These are phyloP conservation scores for Crithidia sp. DNA, from an alignment of 208 protist species.

Conservation along the genomic window DNA sequence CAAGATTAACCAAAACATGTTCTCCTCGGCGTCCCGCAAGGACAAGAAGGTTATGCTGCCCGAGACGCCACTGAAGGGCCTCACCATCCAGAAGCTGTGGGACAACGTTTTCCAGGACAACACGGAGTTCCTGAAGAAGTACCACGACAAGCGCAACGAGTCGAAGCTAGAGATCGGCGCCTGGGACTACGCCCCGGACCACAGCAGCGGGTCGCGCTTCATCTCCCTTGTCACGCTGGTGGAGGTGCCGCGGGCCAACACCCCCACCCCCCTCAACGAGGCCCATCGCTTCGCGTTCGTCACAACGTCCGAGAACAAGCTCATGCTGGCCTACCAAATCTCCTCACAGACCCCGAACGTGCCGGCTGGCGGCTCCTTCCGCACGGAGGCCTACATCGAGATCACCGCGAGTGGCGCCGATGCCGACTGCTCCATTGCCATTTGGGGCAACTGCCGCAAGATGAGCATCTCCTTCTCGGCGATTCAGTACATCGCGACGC, in stretches of 20 bases:
- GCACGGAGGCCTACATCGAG: conserved; percentile 73
- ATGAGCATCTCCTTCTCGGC: conserved; percentile 74
- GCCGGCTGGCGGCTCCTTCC: conserved; percentile 67
- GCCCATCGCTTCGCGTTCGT: conserved; percentile 79
- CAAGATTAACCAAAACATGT: conserved; percentile 74
- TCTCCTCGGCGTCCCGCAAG: conserved; percentile 54
- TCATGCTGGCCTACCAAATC: conserved; percentile 79
- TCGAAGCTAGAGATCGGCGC: conserved; percentile 58
- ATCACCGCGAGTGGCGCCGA: conserved; percentile 67
- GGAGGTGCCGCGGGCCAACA: conserved; percentile 67
- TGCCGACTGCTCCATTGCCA: conserved; percentile 57
- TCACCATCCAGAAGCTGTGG: conserved; percentile 80
- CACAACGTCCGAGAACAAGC: conserved; percentile 40
- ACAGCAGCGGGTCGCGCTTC: conserved; percentile 73
- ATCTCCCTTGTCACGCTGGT: conserved; percentile 64
- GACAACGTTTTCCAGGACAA: conserved; percentile 67
- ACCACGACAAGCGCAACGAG: conserved; percentile 76
- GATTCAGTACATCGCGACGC: conserved; percentile 72
- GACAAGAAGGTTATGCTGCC: conserved; percentile 78
- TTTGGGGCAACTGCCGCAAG: conserved; percentile 80
- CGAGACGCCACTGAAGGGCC: conserved; percentile 59
- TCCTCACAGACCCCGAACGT: conserved; percentile 84
- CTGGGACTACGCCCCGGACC: conserved; percentile 78
- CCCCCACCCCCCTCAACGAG: conserved; percentile 74
- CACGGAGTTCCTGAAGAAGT: conserved; percentile 70